phyloP scores from a whole-genome alignment of 495 filamentous ascomycete genomes.

The Aspergillus homomorphus region DNA sequence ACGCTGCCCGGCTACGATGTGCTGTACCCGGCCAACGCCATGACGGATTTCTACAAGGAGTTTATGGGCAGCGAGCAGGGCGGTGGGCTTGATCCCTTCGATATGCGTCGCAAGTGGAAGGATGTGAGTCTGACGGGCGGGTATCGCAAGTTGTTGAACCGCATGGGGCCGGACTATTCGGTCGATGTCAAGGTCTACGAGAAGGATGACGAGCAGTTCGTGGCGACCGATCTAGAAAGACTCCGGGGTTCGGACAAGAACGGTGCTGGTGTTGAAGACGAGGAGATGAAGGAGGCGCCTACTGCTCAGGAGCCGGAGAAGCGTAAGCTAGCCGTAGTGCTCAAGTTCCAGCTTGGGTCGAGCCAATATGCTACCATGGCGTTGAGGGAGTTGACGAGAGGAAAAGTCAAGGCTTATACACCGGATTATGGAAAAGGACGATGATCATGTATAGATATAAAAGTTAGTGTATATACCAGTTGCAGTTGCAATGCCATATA shows the following conservation, averaged over 20 bases:
- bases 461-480: background rate
- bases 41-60: conserved; percentile 71
- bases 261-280: conserved; percentile 5
- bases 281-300: background rate
- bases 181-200: conserved; percentile 68
- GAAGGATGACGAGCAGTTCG: conserved; percentile 74
- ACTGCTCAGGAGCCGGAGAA: conserved; percentile 12
- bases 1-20: conserved; percentile 92
- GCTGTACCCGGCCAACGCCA: conserved; percentile 77
- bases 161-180: conserved; percentile 52
- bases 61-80: conserved; percentile 81
- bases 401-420: conserved; percentile 59
- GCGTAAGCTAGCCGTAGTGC: conserved; percentile 70
- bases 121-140: conserved; percentile 86
- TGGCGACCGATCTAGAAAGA: conserved; percentile 75
- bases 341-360: conserved; percentile 79
- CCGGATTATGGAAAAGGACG: conserved; percentile 57
- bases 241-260: conserved; percentile 23
- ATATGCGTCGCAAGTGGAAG: conserved; percentile 82
- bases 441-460: conserved; percentile 21
- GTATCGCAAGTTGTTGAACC: conserved; percentile 81
- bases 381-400: conserved; percentile 79
- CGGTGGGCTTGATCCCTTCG: conserved; percentile 72
- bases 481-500: too few species aligned
- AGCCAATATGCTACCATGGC: conserved; percentile 96